Conservation (phyloP, 2,329 filamentous ascomycete species). For the Xylaria sp. region DNA sequence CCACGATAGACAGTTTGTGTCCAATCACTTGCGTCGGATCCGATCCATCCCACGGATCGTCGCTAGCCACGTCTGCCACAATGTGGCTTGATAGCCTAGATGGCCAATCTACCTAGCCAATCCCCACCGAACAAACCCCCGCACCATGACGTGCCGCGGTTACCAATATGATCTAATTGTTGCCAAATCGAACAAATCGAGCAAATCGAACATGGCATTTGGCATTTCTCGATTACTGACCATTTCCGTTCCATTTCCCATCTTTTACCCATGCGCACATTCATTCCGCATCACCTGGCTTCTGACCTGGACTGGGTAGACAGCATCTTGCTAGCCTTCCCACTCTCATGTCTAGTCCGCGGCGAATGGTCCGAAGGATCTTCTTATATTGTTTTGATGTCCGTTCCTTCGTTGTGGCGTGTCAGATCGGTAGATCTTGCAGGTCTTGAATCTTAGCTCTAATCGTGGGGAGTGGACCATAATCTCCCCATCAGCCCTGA, state of each 20-base stretch:
- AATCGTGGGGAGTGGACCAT: slow-evolving; percentile 17
- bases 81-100: slow-evolving; percentile 12
- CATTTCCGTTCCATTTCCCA: slow-evolving; percentile 25
- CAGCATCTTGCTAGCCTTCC: background rate
- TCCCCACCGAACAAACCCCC: background rate
- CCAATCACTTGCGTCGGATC: slow-evolving; percentile 14
- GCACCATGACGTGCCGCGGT: slow-evolving; percentile 6
- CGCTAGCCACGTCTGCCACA: slow-evolving; percentile 19
- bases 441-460: background rate
- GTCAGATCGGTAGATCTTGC: background rate
- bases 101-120: too few species aligned
- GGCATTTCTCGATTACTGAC: slow-evolving; percentile 22
- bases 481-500: slow-evolving; percentile 7
- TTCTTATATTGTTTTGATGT: background rate
- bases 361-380: background rate
- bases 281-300: background rate
- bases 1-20: background rate
- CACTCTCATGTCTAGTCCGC: background rate
- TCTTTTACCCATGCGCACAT: slow-evolving; percentile 16
- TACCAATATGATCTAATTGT: background rate
- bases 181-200: background rate
- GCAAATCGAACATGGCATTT: too few species aligned
- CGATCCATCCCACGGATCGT: background rate
- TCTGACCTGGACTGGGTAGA: background rate
- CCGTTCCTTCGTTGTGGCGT: background rate